These are phyloP conservation scores for Ganoderma boninense DNA, from an alignment of 1,284 basidiomycete genomes.

Conservation along the genomic window DNA sequence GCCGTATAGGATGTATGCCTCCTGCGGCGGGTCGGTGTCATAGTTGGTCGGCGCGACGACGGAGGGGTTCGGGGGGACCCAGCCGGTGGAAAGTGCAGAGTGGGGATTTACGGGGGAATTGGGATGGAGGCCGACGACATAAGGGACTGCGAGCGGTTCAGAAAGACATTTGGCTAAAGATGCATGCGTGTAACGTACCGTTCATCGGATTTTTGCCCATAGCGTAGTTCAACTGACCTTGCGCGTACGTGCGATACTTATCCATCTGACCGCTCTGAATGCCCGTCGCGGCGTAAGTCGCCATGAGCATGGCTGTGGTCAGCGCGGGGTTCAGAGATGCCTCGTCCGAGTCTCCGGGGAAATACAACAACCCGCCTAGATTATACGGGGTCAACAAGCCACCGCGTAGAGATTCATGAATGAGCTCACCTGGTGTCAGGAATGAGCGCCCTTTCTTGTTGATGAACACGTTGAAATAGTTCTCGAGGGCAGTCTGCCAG, in stretches of 20 bases:
- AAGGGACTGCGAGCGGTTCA: slow-evolving; percentile 58
- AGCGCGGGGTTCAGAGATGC: slow-evolving; percentile 88
- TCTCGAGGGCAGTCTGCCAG: slow-evolving; percentile 80
- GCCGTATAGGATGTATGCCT: slow-evolving; percentile 85
- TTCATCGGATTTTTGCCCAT: slow-evolving; percentile 91
- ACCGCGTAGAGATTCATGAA: background rate
- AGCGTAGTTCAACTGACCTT: slow-evolving; percentile 81
- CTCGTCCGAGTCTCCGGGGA: slow-evolving; percentile 80
- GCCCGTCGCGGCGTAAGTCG: slow-evolving; percentile 69
- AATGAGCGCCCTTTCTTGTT: slow-evolving; percentile 61
- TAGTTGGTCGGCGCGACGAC: slow-evolving; percentile 51
- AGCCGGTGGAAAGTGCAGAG: slow-evolving; percentile 87
- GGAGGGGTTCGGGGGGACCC: slow-evolving; percentile 59
- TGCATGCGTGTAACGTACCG: slow-evolving; percentile 45
- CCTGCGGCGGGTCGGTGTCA: slow-evolving; percentile 74
- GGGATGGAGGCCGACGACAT: slow-evolving; percentile 86
- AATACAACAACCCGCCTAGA: slow-evolving; percentile 82
- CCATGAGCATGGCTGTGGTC: slow-evolving; percentile 85
- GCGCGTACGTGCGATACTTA: slow-evolving; percentile 74
- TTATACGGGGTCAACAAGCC: slow-evolving; percentile 3
- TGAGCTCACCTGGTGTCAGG: slow-evolving; percentile 58
- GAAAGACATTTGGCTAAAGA: background rate
- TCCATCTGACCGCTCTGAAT: slow-evolving; percentile 58
- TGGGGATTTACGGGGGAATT: slow-evolving; percentile 92
- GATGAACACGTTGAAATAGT: slow-evolving; percentile 80